Base-by-base conservation (phyloP, 139 green algal species). In the Prasinococcaceae sp. region DNA sequence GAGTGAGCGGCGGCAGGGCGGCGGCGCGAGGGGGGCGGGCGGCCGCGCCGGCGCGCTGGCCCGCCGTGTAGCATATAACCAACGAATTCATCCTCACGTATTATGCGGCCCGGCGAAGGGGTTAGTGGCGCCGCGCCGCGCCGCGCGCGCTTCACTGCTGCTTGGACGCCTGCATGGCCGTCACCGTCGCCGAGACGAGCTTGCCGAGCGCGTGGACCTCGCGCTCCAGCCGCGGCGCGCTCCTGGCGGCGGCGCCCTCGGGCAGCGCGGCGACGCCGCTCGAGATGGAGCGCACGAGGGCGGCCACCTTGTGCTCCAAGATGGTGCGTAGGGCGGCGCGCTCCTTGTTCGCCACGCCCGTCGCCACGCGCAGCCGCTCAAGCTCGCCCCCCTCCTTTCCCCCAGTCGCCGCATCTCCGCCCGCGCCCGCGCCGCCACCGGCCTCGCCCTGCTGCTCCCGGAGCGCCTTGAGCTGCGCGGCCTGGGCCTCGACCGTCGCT, bases 401-500 rank as follows among this genome's bases (percentile, higher is more conserved):
- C 32, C 32, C 32, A n/a, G n/a, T n/a, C n/a, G n/a, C n/a, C n/a
- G n/a, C n/a, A n/a, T n/a, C n/a, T n/a, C n/a, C n/a, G n/a, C n/a
- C n/a, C n/a, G n/a, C n/a, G n/a, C n/a, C n/a, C n/a, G n/a, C n/a
- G n/a, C n/a, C n/a, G n/a, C n/a, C n/a, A n/a, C n/a, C n/a, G n/a
- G n/a, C n/a, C n/a, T n/a, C n/a, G n/a, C 32, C 32, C 10, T 8
- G 32, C 32, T 38, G 32, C 32, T 38, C 32, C 32, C 32, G 32
- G 5, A 40, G 9, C 30, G 43, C 46, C 46, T 20, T 27, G 30
- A 9, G 46, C 30, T 40, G 16, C 10, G 5, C 9, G n/a, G 10
- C 9, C 46, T 53, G 46, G 46, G 43, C 43, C 30, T 53, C 46
- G n/a, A n/a, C n/a, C n/a, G n/a, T n/a, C n/a, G n/a, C n/a, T n/a